phyloP scores from a whole-genome alignment of 2,329 filamentous ascomycete genomes.

The Basipetospora chlamydospora region DNA sequence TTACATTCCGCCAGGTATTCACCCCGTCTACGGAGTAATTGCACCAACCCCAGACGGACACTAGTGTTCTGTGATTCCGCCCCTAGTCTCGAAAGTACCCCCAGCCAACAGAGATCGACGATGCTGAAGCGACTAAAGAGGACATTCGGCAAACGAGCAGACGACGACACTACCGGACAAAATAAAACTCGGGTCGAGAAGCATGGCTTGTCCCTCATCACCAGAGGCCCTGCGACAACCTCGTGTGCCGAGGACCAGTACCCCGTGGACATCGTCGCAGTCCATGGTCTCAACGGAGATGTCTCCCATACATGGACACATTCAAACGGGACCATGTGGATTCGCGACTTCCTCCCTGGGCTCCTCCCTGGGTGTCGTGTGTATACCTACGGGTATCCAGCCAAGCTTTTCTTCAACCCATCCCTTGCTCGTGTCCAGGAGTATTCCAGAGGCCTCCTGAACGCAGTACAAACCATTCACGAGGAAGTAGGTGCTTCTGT shows the following conservation, averaged over 20 bases:
- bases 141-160: no score
- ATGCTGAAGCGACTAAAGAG: no score
- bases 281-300: conserved; percentile 13
- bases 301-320: conserved; percentile 10
- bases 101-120: no score
- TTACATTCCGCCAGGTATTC: no score
- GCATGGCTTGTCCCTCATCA: background rate
- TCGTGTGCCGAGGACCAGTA: conserved; percentile 1
- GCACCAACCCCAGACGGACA: no score
- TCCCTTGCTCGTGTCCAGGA: conserved; percentile 9
- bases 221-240: background rate
- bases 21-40: no score
- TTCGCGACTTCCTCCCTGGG: conserved; percentile 11
- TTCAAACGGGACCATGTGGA: conserved; percentile 9
- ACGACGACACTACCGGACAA: no score
- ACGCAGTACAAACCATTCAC: conserved; percentile 7
- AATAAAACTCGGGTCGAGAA: no score
- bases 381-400: conserved; percentile 12
- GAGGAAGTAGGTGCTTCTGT: conserved; percentile 6
- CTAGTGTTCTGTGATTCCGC: no score
- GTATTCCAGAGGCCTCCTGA: conserved; percentile 9
- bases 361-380: conserved; percentile 12
- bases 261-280: conserved; percentile 10
- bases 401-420: conserved; percentile 8
- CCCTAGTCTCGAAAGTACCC: no score